A percentile compares a stretch with the other conserved stretches of the same genome.
Evolutionary conservation across 148 eudicot species (phyloP).

Genomic region (Camellia sinensis): DNA sequence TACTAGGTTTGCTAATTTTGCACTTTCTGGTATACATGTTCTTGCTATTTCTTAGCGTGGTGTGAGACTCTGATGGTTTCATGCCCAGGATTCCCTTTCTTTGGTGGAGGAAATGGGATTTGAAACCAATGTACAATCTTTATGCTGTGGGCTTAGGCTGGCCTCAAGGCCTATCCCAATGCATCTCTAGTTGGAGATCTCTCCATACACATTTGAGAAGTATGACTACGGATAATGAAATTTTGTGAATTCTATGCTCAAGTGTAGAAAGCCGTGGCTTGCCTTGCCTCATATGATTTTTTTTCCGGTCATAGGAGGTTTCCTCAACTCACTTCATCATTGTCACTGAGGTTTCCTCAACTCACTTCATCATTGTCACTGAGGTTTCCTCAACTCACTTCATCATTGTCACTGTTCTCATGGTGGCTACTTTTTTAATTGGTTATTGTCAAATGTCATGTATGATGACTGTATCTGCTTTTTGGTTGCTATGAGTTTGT

Average conservation of each 20-base stretch:
- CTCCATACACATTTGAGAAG: neutral
- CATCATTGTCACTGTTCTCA: neutral
- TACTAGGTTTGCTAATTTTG: neutral
- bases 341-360: neutral
- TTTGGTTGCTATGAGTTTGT: neutral
- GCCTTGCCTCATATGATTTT: neutral
- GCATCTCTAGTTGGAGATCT: neutral
- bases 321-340: neutral
- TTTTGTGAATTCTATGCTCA: neutral
- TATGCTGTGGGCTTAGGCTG: neutral
- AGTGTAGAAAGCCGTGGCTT: neutral
- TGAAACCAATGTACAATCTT: neutral
- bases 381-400: no score
- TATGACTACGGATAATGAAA: neutral
- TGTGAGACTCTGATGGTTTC: neutral
- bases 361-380: neutral
- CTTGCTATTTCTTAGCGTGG: neutral
- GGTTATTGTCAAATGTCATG: neutral
- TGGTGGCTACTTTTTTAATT: neutral
- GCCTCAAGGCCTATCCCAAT: neutral
- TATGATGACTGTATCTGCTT: neutral
- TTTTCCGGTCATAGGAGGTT: neutral
- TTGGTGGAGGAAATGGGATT: slow-evolving; percentile 4
- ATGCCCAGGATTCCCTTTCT: neutral
- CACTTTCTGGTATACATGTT: neutral